Conservation (phyloP, 345 rosid species). For the Lagerstroemia speciosa region DNA sequence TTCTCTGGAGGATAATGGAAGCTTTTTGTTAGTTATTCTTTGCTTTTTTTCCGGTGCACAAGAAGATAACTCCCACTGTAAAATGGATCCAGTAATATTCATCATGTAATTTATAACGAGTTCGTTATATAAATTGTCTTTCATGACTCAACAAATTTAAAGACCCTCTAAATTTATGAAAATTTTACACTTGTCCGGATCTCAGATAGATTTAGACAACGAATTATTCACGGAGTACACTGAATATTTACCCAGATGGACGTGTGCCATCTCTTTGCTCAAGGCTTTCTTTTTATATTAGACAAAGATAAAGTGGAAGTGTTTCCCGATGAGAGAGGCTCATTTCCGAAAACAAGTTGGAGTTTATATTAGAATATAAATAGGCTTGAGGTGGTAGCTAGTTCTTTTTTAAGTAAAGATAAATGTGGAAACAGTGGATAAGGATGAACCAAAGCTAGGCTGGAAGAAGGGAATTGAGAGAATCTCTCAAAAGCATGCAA, state of each 20-base stretch:
- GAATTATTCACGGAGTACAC: no score
- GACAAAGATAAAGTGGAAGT: neutral
- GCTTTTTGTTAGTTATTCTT: neutral
- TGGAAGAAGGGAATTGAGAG: neutral
- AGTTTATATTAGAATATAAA: neutral
- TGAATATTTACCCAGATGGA: neutral
- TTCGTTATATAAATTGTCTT: no score
- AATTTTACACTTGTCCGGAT: no score
- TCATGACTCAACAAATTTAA: no score
- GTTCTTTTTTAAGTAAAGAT: neutral
- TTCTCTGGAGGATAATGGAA: neutral
- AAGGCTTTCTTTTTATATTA: neutral
- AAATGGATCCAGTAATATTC: no score
- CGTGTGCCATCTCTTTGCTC: neutral
- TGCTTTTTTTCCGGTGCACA: neutral
- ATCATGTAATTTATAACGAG: no score
- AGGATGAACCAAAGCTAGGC: conserved; percentile 5
- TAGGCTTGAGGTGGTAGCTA: neutral
- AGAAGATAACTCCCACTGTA: neutral
- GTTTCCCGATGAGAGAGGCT: neutral
- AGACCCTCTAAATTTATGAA: no score
- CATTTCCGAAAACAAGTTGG: conserved; percentile 4
- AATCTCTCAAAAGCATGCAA: conserved; percentile 1
- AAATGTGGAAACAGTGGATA: conserved; percentile 1
- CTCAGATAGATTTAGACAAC: no score